Base-by-base conservation (phyloP, 768 basidiomycete genomes). In the Melanogaster broomeanus region DNA sequence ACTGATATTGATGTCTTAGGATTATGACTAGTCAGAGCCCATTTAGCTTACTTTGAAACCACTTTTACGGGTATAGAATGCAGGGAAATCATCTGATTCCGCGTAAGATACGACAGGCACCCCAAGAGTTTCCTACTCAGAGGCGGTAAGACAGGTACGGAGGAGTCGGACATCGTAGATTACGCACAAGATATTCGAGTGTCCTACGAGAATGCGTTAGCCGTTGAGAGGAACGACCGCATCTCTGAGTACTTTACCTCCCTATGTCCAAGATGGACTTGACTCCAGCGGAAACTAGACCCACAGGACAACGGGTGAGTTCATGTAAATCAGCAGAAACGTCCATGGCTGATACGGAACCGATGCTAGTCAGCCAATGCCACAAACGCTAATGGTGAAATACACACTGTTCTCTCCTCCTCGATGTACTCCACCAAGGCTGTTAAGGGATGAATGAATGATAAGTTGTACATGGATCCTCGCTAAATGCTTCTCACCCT, bases 241-340 rank as follows among this genome's bases (percentile, higher is more conserved):
- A 34, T 16, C 45, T 45, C 45, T 24, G 10, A 21, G 11, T 41
- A 31, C 53, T 72, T 48, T 48, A 83, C 88, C 82, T 80, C 51
- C 88, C 88, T 52, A 98, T 94, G 66, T 99, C 97, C 38, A 99
- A 69, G 54, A 99, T 98, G 0, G 90, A 92, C 67, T 98, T 99
- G 18, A 91, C 85, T 11, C 97, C 97, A 10, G 94, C 88, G 16
- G 95, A 96, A 10, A 98, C 84, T 31, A 99, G 78, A 3, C 88
- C 93, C 40, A 98, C 90, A 19, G 94, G 89, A 60, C 92, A 96
- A 18, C 91, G 80, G 19, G 89, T 77, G 30, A 99, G 80, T 66
- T 98, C 93, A 9, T 87, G 85, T 15, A 99, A 76, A 66, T 99
- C 96, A 15, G 96, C 93, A 15, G 96, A 98, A 25, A 99, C 75